Conservation (phyloP, 768 basidiomycete genomes). For the Sporobolomyces phaffii region DNA sequence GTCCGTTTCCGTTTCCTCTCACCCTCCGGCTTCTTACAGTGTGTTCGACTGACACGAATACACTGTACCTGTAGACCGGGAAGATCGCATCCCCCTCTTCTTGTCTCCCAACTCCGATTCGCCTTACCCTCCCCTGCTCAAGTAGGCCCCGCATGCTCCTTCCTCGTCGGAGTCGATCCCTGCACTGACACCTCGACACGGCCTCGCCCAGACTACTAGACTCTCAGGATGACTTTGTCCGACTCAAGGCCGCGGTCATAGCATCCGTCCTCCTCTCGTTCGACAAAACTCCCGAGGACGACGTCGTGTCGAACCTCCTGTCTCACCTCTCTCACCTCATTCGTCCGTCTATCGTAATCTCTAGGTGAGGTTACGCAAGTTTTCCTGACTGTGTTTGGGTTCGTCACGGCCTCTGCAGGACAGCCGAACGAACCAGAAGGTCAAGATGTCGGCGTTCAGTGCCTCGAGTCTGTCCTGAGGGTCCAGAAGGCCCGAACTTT, state of each 20-base stretch:
- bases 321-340: conserved; percentile 58
- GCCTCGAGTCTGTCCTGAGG: conserved; percentile 74
- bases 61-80: conserved; percentile 59
- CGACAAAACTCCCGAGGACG: conserved; percentile 39
- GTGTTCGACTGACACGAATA: background rate
- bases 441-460: conserved; percentile 85
- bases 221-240: conserved; percentile 88
- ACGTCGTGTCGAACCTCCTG: conserved; percentile 60
- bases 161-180: background rate
- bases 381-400: background rate
- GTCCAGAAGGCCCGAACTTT: conserved; percentile 71
- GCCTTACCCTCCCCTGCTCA: conserved; percentile 70
- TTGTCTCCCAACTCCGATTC: conserved; percentile 61
- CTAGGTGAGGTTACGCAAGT: too few species aligned
- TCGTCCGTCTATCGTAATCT: too few species aligned
- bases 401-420: conserved; percentile 45
- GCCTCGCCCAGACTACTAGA: conserved; percentile 60
- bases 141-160: conserved; percentile 49
- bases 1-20: conserved; percentile 48
- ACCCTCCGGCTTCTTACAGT: background rate
- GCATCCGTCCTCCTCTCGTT: conserved; percentile 77
- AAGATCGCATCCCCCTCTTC: conserved; percentile 76
- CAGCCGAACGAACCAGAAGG: conserved; percentile 51
- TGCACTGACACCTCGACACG: conserved; percentile 24
- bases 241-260: conserved; percentile 80